These are phyloP conservation scores for Fusarium gaditjirri DNA, from an alignment of 2,329 filamentous ascomycete species.

Conservation along the genomic window DNA sequence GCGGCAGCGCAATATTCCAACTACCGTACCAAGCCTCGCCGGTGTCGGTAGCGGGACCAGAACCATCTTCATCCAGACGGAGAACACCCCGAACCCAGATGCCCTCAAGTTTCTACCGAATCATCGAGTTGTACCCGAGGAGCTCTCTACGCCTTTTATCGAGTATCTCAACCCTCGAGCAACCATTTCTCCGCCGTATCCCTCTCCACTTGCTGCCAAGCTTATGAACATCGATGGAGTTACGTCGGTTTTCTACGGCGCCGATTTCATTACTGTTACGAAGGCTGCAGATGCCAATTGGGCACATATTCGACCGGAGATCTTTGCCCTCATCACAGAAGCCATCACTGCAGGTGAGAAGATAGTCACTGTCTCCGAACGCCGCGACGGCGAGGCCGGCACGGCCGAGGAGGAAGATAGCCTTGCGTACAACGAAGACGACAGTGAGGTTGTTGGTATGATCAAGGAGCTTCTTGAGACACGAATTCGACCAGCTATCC, in stretches of 20 bases:
- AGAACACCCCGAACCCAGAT: constrained; percentile 93
- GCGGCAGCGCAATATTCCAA: constrained; percentile 20
- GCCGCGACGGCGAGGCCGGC: constrained; percentile 61
- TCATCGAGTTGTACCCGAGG: constrained; percentile 81
- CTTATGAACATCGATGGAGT: constrained; percentile 95
- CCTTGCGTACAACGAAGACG: constrained; percentile 86
- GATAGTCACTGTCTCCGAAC: constrained; percentile 78
- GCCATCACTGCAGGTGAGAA: constrained; percentile 84
- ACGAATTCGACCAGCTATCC: constrained; percentile 91
- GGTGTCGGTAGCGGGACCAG: constrained; percentile 59
- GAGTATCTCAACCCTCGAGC: constrained; percentile 92
- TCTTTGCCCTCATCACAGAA: constrained; percentile 95
- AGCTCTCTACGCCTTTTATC: constrained; percentile 79
- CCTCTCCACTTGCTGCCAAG: constrained; percentile 89
- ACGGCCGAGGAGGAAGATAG: constrained; percentile 68
- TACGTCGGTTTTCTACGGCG: constrained; percentile 92
- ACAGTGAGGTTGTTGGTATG: constrained; percentile 95
- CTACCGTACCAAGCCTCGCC: constrained; percentile 36
- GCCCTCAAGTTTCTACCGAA: constrained; percentile 97
- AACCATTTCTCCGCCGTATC: constrained; percentile 87
- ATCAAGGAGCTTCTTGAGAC: constrained; percentile 98
- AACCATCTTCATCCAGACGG: constrained; percentile 97
- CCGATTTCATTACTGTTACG: constrained; percentile 96
- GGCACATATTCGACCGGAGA: constrained; percentile 94
- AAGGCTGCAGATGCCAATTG: constrained; percentile 90